Evolutionary conservation across 305 asterid species (phyloP), one percentile per base, ranked within the genome.

Genomic region (Lippia alba): DNA sequence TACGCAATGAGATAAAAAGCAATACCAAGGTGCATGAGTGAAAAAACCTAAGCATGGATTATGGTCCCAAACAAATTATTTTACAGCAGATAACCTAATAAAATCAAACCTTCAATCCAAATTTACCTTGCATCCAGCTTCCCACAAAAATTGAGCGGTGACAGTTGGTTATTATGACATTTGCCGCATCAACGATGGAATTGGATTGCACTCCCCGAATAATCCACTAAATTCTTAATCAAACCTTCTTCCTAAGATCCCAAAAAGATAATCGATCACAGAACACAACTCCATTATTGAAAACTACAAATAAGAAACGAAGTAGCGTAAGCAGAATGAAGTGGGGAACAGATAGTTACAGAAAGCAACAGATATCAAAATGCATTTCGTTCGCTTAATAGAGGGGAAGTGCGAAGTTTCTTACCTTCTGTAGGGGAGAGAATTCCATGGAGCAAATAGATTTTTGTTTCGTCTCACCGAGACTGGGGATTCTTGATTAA

Each of bases 361-460:
- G 45, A 18, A 34, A 41, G n/a, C 65, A 39, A 39, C 39, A 62
- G 71, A 62, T 33, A 70, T 36, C 39, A 44, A 44, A 24, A 32
- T n/a, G 19, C 56, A 71, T 24, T 24, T 34, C 30, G 41, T 56
- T 4, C 17, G 32, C 36, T 49, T 16, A 46, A 68, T 32, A 62
- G 39, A 60, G 56, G 30, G 34, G 55, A 49, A 40, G 24, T 46
- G 46, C 56, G 53, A 66, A 49, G 66, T 12, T 45, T 15, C 56
- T 55, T 56, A 51, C 73, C 73, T 69, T 41, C 24, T 71, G 67
- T 33, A 24, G 59, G 57, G 49, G 58, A 41, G 57, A 45, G 20
- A 41, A 56, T 62, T 15, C 62, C 75, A 75, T 55, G 71, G 49
- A 45, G 67, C 67, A 33, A 66, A 4, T 7, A 51, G 56, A 68